Base-by-base conservation (phyloP, 306 rosid species). In the Ochetophila trinervis region DNA sequence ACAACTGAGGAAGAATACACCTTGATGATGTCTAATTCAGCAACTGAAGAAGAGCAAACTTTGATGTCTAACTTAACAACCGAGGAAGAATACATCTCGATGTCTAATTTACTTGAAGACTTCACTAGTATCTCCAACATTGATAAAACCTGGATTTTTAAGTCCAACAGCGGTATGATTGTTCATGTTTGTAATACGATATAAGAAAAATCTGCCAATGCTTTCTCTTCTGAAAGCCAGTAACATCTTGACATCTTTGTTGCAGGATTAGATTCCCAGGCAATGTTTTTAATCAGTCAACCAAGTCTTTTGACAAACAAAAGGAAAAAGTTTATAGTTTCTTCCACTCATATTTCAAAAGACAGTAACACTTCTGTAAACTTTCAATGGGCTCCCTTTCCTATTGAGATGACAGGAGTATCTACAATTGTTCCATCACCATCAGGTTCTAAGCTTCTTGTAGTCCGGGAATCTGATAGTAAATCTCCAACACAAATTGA, bases 321-420 rank as follows among this genome's bases (percentile, higher is more conserved):
- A 74, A 76, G 53, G 77, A 91, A 82, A 49, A 85, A 77, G 37
- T 83, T 66, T 71, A 74, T 84, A 32, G 30, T 83, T 24, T 86
- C 88, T 24, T 86, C 88, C 24, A 73, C 87, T 59, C 74, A 74
- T 52, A 59, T 91, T 64, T 61, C 68, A 13, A 71, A 85, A 75
- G 88, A 68, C 70, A 81, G 59, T 51, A 35, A 75, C 0, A 57
- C 13, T 30, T 74, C 76, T 37, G 84, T 78, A 23, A 73, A 82
- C 42, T 88, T 91, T 71, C 76, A 66, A 18, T 88, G 97, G 96
- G 60, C 86, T 63, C 88, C 91, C 12, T 91, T 91, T 82, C 96
- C 97, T 54, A 49, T 82, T 23, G 90, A 86, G 83, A 83, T 86
- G 83, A 61, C 69, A 0, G 91, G 87, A 53, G 84, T 80, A 48